Base-by-base conservation (phyloP, 2,329 filamentous ascomycete genomes). In the Trichoderma simmonsii region DNA sequence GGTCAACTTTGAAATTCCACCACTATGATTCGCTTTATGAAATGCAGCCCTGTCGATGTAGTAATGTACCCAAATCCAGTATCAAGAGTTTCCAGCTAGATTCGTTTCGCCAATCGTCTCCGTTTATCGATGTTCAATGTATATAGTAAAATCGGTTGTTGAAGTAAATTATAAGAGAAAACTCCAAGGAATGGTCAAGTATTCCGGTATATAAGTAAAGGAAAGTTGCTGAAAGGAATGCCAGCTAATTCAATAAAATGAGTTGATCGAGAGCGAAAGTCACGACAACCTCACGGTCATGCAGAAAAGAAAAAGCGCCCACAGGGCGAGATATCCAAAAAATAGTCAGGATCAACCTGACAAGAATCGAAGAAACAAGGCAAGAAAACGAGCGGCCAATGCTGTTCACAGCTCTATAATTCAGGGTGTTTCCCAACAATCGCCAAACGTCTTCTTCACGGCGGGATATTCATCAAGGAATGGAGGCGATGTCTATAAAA, bases 241-340 rank as follows among this genome's bases (percentile, higher is more conserved):
- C 66, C 57, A 51, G 28, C 43, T 26, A 61, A 51, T 34, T 62
- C 54, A 60, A 43, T 60, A 39, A 32, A n/a, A 24, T 68, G 14
- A 56, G 34, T 39, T 61, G 39, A 4, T 61, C 36, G 57, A 69
- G 39, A 62, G 57, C 36, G 8, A 36, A 26, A 54, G 66, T 28
- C 36, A 61, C 57, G 36, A 11, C 66, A 54, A 61, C 39, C 66
- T 62, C 32, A 72, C 43, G 24, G n/a, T 57, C 32, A 59, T 39
- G 34, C n/a, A 67, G 56, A 56, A 62, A 28, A 73, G 68, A 67
- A 74, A 74, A 67, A 72, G 21, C 51, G 69, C 71, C 72, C 74
- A 64, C 77, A 78, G 75, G 75, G 77, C 78, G 77, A 73, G n/a
- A 34, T 57, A 61, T 30, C 68, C 59, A 70, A 70, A 51, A 70